Conservation (phyloP, 2,329 filamentous ascomycete genomes). For the Leptosphaerulina australis region DNA sequence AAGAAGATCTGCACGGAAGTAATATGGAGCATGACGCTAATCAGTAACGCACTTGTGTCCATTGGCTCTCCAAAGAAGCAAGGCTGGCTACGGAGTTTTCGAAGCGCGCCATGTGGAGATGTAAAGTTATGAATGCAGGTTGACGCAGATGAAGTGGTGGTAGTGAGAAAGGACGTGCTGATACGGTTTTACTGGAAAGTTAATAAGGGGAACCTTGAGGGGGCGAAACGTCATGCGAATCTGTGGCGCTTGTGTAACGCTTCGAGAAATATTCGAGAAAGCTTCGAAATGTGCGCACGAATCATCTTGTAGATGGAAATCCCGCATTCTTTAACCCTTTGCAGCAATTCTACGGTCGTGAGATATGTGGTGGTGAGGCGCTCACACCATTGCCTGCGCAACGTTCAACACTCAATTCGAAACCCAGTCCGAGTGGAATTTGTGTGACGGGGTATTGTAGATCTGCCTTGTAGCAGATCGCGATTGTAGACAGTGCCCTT, state of each 20-base stretch:
- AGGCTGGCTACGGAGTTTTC: constrained; percentile 8
- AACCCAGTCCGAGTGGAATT: too few relatives aligned
- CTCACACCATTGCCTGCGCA: too few relatives aligned
- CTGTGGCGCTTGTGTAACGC: constrained; percentile 2
- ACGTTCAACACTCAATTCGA: background rate
- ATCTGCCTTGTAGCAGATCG: background rate
- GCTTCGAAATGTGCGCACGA: background rate
- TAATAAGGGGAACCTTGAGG: background rate
- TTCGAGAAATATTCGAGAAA: constrained; percentile 10
- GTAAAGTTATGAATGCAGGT: background rate
- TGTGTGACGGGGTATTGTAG: background rate
- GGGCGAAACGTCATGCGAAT: constrained; percentile 5
- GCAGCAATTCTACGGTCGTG: too few relatives aligned
- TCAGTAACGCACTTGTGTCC: background rate
- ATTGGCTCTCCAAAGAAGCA: background rate
- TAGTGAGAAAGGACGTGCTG: constrained; percentile 7
- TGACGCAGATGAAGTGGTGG: constrained; percentile 2
- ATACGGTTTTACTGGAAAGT: background rate
- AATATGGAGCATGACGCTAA: background rate
- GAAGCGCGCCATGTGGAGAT: too few relatives aligned
- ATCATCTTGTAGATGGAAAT: background rate
- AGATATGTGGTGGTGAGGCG: background rate
- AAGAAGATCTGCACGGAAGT: constrained; percentile 4
- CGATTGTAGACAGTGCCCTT: background rate
- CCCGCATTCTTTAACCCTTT: constrained; percentile 2